A percentile compares a stretch with the other conserved stretches of the same genome.
These are phyloP conservation scores for Ogataea thermomethanolica DNA, from an alignment of 805 yeast species.

Conservation along the genomic window DNA sequence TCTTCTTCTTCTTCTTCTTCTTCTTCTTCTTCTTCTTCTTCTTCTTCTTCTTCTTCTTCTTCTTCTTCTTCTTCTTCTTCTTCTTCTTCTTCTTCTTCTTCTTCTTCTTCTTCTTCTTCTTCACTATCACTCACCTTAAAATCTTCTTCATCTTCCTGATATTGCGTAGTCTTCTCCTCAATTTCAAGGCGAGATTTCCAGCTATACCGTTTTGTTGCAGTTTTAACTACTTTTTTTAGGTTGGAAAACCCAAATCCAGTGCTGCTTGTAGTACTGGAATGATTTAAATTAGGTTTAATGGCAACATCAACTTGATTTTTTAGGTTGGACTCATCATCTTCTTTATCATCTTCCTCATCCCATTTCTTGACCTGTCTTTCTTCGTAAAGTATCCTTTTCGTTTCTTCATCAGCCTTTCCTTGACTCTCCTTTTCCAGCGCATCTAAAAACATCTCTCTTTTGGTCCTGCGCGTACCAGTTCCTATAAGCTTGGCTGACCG, in stretches of 20 bases:
- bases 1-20: too few relatives aligned
- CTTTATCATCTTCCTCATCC: conserved; percentile 36
- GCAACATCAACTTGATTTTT: not conserved
- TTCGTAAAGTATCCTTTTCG: conserved; percentile 65
- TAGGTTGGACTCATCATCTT: conserved; percentile 1
- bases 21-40: too few relatives aligned
- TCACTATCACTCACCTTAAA: conserved; percentile 33
- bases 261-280: conserved; percentile 57
- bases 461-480: conserved; percentile 56
- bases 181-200: conserved; percentile 66
- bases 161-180: conserved; percentile 39
- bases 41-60: conserved; percentile 21
- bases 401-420: conserved; percentile 64
- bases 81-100: conserved; percentile 23
- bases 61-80: conserved; percentile 13
- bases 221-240: conserved; percentile 38
- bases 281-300: not conserved
- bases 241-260: conserved; percentile 56
- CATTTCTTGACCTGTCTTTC: conserved; percentile 62
- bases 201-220: conserved; percentile 58
- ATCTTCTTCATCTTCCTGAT: conserved; percentile 58
- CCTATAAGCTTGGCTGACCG: conserved; percentile 79
- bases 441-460: conserved; percentile 65
- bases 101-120: too few relatives aligned
- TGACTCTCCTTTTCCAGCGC: conserved; percentile 69